Percentiles rank a stretch among this genome's conserved stretches.
Evolutionary conservation across 352 stramenopile species (phyloP).

Genomic region (Globisporangium splendens): DNA sequence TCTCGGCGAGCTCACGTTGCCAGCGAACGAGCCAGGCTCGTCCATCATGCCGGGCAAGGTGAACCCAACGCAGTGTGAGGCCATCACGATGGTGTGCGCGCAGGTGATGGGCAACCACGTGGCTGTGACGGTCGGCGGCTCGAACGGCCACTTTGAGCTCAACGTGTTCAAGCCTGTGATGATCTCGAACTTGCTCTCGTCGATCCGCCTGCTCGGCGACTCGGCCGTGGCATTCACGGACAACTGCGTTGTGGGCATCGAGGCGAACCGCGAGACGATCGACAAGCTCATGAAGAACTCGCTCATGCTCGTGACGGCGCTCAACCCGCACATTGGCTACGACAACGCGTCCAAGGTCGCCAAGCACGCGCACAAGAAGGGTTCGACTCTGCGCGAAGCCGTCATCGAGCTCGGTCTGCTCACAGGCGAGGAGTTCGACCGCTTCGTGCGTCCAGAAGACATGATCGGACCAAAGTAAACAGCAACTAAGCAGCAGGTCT

Average conservation of each 20-base stretch:
- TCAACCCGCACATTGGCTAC: slow-evolving; percentile 97
- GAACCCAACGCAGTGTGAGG: slow-evolving; percentile 93
- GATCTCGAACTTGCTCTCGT: slow-evolving; percentile 84
- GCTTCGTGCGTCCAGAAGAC: slow-evolving; percentile 92
- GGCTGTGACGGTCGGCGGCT: slow-evolving; percentile 89
- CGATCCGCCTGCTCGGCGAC: slow-evolving; percentile 88
- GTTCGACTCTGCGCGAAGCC: slow-evolving; percentile 91
- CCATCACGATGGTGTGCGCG: slow-evolving; percentile 95
- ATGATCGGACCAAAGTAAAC: slow-evolving; percentile 93
- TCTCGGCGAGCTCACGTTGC: slow-evolving; percentile 58
- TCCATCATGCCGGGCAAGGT: slow-evolving; percentile 79
- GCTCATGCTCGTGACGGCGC: slow-evolving; percentile 96
- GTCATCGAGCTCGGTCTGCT: slow-evolving; percentile 89
- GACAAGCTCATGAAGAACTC: slow-evolving; percentile 92
- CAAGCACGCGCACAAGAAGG: slow-evolving; percentile 94
- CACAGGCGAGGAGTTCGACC: slow-evolving; percentile 94
- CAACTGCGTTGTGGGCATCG: slow-evolving; percentile 91
- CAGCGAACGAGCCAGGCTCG: slow-evolving; percentile 65
- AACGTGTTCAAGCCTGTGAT: slow-evolving; percentile 99
- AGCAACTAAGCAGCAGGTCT: too few species aligned
- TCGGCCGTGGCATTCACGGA: slow-evolving; percentile 86
- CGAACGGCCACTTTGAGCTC: slow-evolving; percentile 96
- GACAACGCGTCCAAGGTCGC: slow-evolving; percentile 96
- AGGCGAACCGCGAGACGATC: slow-evolving; percentile 89
- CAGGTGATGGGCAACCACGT: slow-evolving; percentile 96